Evolutionary conservation across 805 yeast genomes (phyloP), one percentile per base, ranked within the genome.

Genomic region (Cyberlindnera galapagoensis): DNA sequence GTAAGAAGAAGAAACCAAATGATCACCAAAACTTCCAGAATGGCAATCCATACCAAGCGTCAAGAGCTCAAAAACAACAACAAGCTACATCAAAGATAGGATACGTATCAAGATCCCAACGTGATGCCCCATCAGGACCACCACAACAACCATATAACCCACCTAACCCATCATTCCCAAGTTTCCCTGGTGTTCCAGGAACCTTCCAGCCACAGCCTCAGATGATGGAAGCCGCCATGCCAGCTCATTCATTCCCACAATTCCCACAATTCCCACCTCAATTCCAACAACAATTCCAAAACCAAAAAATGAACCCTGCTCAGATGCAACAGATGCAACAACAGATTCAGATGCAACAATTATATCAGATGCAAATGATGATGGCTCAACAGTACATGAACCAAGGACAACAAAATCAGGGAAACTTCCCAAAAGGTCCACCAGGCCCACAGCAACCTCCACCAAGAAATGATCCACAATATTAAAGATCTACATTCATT

Each of bases 331-430:
- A 47, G 26, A 23, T 30, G 21, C n/a, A n/a, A n/a, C n/a, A n/a
- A n/a, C n/a, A n/a, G n/a, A n/a, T n/a, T n/a, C n/a, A 34, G 13
- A 40, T 55, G 43, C 54, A 56, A 39, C 54, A 57, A 30, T 40
- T 54, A 11, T 50, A 51, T 20, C 57, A 50, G 21, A 45, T 40
- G 41, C 51, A 48, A 20, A 46, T 46, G 30, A 41, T 46, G 54
- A 44, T 47, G 49, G n/a, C n/a, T n/a, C 54, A 51, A 14, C 51
- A 48, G 30, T 40, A 41, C 20, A 37, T 37, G 27, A 33, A 39
- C 5, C 33, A 35, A 18, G 33, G 34, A 11, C 34, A 35, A 7
- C 30, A 35, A n/a, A 18, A 20, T 5, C 36, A 34, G 26, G 25
- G 21, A 14, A 17, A 26, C 15, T 6, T n/a, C 5, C 23, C 11